phyloP scores from a whole-genome alignment of 1,139 yeast species.

The Pichia sp. region DNA sequence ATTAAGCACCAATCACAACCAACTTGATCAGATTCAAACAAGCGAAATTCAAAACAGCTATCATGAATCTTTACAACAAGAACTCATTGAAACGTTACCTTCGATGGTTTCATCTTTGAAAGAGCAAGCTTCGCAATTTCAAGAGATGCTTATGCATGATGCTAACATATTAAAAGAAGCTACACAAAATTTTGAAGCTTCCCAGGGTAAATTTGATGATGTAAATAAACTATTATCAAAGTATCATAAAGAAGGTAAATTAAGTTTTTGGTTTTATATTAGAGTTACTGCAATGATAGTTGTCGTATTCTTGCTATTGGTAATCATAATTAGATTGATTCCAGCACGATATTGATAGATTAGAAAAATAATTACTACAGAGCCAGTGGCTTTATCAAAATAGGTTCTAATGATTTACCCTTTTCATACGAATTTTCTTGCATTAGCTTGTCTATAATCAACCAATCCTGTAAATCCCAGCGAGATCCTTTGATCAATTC shows the following conservation, averaged over 20 bases:
- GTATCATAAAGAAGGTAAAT: conserved; percentile 27
- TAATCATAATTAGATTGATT: conserved; percentile 24
- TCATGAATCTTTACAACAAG: conserved; percentile 28
- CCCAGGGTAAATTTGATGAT: conserved; percentile 22
- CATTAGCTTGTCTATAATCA: conserved; percentile 13
- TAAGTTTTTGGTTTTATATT: conserved; percentile 28
- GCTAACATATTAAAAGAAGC: conserved; percentile 27
- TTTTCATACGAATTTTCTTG: conserved; percentile 21
- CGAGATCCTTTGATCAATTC: conserved; percentile 40
- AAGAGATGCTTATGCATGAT: conserved; percentile 26
- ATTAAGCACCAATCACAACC: conserved; percentile 17
- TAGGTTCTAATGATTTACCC: conserved; percentile 21
- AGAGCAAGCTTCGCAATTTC: conserved; percentile 27
- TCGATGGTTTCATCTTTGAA: conserved; percentile 25
- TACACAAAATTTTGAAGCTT: conserved; percentile 26
- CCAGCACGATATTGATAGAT: conserved; percentile 23
- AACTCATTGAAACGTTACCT: conserved; percentile 26
- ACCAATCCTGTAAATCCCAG: conserved; percentile 45
- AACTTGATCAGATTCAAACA: conserved; percentile 21
- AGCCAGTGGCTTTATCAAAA: conserved; percentile 19
- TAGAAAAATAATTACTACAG: background rate
- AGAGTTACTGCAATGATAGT: conserved; percentile 20
- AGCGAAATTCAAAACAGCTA: conserved; percentile 22
- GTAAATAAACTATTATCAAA: conserved; percentile 23
- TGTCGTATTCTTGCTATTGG: conserved; percentile 20